Conservation (phyloP, 495 filamentous ascomycete genomes). For the Neurospora sp. region DNA sequence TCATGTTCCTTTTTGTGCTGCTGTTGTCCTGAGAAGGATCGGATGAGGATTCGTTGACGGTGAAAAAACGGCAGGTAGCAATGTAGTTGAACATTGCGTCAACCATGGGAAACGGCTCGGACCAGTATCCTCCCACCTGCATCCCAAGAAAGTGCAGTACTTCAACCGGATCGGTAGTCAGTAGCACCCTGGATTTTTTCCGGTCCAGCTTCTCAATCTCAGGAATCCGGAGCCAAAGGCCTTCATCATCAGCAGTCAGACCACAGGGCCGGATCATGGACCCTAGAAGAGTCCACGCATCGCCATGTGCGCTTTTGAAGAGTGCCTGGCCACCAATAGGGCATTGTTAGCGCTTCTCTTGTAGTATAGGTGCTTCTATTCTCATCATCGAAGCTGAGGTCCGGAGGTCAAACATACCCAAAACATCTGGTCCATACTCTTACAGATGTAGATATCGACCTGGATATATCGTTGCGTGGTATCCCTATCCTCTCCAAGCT, state of each 20-base stretch:
- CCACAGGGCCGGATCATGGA: conserved; percentile 49
- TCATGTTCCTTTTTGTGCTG: conserved; percentile 36
- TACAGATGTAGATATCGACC: conserved; percentile 51
- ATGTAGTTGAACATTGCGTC: conserved; percentile 49
- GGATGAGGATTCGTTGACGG: conserved; percentile 13
- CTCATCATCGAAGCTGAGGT: neutral
- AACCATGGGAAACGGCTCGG: conserved; percentile 34
- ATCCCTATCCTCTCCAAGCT: conserved; percentile 1
- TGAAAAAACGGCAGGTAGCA: conserved; percentile 43
- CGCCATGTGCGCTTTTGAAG: conserved; percentile 54
- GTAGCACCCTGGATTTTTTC: conserved; percentile 44
- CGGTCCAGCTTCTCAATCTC: conserved; percentile 49
- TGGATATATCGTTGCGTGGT: conserved; percentile 39
- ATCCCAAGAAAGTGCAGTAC: conserved; percentile 51
- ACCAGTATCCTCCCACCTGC: conserved; percentile 29
- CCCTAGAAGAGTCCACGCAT: conserved; percentile 57
- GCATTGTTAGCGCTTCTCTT: neutral
- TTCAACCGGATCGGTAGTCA: conserved; percentile 42
- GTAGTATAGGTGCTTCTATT: neutral
- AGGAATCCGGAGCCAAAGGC: conserved; percentile 48
- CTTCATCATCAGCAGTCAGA: conserved; percentile 49
- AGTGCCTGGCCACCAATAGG: conserved; percentile 17
- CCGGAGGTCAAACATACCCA: conserved; percentile 32
- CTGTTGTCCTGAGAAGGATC: conserved; percentile 19
- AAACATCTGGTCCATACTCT: conserved; percentile 26